phyloP scores from a whole-genome alignment of 768 basidiomycete species.

The Kwoniella shandongensis region DNA sequence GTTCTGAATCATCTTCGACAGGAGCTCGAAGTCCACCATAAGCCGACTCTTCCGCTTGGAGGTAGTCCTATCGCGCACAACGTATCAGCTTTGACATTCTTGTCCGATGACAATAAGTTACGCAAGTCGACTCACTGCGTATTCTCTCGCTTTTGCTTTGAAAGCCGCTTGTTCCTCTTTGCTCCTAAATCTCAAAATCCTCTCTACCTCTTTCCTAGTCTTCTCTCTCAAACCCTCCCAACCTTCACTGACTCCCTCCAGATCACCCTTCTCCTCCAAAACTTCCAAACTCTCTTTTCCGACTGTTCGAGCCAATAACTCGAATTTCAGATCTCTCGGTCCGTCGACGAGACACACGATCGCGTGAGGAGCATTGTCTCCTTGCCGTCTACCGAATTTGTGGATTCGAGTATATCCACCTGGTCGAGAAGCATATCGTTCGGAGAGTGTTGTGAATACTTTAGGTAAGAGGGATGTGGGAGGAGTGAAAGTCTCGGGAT shows the following conservation, averaged over 20 bases:
- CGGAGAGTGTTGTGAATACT: slow-evolving; percentile 74
- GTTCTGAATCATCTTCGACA: neutral
- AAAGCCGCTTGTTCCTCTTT: slow-evolving; percentile 36
- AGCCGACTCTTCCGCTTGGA: slow-evolving; percentile 21
- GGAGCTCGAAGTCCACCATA: slow-evolving; percentile 15
- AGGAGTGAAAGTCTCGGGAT: slow-evolving; percentile 59
- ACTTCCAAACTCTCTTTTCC: slow-evolving; percentile 65
- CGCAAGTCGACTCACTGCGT: slow-evolving; percentile 44
- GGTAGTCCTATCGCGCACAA: slow-evolving; percentile 7
- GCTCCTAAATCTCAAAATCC: slow-evolving; percentile 41
- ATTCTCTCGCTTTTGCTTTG: slow-evolving; percentile 39
- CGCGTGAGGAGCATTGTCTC: slow-evolving; percentile 91
- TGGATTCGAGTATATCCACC: slow-evolving; percentile 96
- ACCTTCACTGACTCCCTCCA: slow-evolving; percentile 12
- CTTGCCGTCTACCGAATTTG: slow-evolving; percentile 81
- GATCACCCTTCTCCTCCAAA: slow-evolving; percentile 9
- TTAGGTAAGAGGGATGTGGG: slow-evolving; percentile 62
- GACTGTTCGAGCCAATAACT: slow-evolving; percentile 81
- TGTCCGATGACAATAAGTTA: neutral
- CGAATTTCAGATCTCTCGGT: slow-evolving; percentile 80
- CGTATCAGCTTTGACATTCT: neutral
- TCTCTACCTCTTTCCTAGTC: slow-evolving; percentile 36
- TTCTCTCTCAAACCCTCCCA: slow-evolving; percentile 31
- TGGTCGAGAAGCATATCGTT: slow-evolving; percentile 74
- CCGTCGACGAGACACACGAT: slow-evolving; percentile 94